Base-by-base conservation (phyloP, 805 yeast genomes). In the Schwanniomyces vanrijiae region DNA sequence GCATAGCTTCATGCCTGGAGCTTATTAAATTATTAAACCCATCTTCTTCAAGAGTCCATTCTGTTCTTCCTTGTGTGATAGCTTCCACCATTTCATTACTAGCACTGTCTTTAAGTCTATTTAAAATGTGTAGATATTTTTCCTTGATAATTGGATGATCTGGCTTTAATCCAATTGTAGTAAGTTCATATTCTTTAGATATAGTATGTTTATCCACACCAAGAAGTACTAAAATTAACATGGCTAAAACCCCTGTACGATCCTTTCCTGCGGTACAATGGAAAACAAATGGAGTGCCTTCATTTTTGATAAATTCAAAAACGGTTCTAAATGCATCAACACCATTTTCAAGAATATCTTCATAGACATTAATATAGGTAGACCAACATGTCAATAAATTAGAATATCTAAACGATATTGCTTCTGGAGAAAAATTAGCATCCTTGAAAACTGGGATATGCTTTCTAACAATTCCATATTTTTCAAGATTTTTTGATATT, bases 241-340 rank as follows among this genome's bases (percentile, higher is more conserved):
- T 86, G 2, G 84, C 78, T 52, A 86, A 60, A 11, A 88, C 73
- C 0, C 96, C 96, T 0, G 96, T 88, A 38, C 96, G 76, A 61
- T 89, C 96, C 62, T 88, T 89, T 2, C 96, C 96, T 1, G 92
- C 92, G 3, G 91, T 81, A 65, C 96, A 89, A 60, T 88, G 92
- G 62, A 83, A 80, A 8, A 85, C 64, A 48, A 89, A 66, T 2
- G 40, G 37, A 16, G 56, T 50, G 2, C 80, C 77, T 18, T 66
- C 69, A 47, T 85, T 88, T 40, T 83, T 69, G 40, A 89, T 68
- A 56, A 72, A 80, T 40, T 67, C 62, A 55, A 88, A 79, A 26
- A 88, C 75, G 7, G 61, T 59, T 40, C 67, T 71, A 58, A 78
- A 84, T 4, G 80, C 69, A 3, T 56, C 61, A 0, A 64, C 61